Conservation (phyloP, 768 basidiomycete species). For the Mycena haematopus region DNA sequence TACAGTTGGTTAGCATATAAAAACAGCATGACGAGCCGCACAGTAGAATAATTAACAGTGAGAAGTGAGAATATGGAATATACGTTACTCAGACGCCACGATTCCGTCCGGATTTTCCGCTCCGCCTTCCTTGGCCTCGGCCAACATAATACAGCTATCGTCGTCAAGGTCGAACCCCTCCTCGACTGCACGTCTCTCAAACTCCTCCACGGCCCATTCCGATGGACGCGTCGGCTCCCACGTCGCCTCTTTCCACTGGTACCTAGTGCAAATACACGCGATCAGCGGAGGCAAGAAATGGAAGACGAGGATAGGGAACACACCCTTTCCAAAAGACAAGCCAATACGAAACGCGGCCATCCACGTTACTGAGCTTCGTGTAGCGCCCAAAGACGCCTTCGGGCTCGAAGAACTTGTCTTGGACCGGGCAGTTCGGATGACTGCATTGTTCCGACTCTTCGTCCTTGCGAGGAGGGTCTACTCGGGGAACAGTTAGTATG, state of each 20-base stretch:
- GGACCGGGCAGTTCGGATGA: constrained; percentile 10
- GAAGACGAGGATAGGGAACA: not conserved
- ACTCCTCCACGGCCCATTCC: not conserved
- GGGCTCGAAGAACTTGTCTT: constrained; percentile 6
- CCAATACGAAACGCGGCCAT: constrained; percentile 12
- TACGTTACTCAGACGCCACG: no score
- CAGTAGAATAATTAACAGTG: no score
- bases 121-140: constrained; percentile 7
- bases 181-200: constrained; percentile 1
- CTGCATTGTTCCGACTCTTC: constrained; percentile 1
- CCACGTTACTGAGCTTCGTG: constrained; percentile 7
- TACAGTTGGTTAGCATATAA: no score
- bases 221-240: constrained; percentile 17
- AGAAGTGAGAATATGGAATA: no score
- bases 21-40: no score
- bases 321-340: constrained; percentile 23
- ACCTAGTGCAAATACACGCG: not conserved
- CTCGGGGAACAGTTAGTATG: not conserved
- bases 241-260: constrained; percentile 16
- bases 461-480: not conserved
- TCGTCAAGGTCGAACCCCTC: constrained; percentile 18
- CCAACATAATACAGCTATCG: constrained; percentile 3
- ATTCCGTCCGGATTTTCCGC: not conserved
- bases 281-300: not conserved
- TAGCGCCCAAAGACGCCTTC: constrained; percentile 11